A percentile compares a stretch with the other conserved stretches of the same genome.
Evolutionary conservation across 257 asterid species (phyloP).

Genomic region (Handroanthus guayacan): DNA sequence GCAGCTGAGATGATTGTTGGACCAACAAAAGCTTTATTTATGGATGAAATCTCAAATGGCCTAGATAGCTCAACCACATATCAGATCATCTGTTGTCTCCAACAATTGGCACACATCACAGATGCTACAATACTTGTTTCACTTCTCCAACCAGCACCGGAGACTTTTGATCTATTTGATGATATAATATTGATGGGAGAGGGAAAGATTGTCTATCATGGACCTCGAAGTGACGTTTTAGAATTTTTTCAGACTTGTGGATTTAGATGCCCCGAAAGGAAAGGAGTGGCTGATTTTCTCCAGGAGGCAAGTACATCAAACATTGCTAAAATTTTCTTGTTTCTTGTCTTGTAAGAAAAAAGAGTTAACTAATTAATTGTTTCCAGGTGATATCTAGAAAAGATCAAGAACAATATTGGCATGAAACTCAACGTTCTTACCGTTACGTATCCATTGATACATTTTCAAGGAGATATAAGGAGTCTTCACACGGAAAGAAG

Average conservation of each 20-base stretch:
- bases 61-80: slow-evolving; percentile 69
- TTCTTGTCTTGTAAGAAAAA: neutral
- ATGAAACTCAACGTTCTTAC: slow-evolving; percentile 34
- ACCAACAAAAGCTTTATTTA: slow-evolving; percentile 47
- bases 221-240: slow-evolving; percentile 39
- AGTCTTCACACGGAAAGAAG: slow-evolving; percentile 40
- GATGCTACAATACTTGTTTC: slow-evolving; percentile 49
- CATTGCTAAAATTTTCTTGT: neutral
- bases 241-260: slow-evolving; percentile 50
- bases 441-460: slow-evolving; percentile 43
- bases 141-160: slow-evolving; percentile 59
- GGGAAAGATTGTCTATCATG: slow-evolving; percentile 53
- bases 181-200: slow-evolving; percentile 45
- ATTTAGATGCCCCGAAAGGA: slow-evolving; percentile 55
- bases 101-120: slow-evolving; percentile 48
- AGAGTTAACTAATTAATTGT: neutral
- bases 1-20: slow-evolving; percentile 74
- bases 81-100: slow-evolving; percentile 52
- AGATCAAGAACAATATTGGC: slow-evolving; percentile 59
- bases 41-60: slow-evolving; percentile 51
- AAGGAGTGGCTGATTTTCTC: slow-evolving; percentile 52
- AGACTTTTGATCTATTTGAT: slow-evolving; percentile 41
- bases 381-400: slow-evolving; percentile 52
- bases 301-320: slow-evolving; percentile 47
- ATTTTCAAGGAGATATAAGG: slow-evolving; percentile 44